Conservation (phyloP, 2,329 filamentous ascomycete species). For the Verticillium nubilum region DNA sequence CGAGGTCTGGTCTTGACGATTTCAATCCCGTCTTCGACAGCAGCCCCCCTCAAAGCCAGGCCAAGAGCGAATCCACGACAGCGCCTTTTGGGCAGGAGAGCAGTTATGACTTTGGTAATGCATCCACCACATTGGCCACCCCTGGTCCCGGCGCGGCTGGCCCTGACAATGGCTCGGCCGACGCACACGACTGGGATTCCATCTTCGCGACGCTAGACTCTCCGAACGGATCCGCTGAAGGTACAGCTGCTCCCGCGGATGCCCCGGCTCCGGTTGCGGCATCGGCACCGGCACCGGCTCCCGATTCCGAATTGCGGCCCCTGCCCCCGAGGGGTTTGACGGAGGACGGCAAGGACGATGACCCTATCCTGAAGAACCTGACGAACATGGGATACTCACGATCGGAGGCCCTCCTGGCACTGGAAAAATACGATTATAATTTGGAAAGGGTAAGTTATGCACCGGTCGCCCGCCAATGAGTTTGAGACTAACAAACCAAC, state of each 20-base stretch:
- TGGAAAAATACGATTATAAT: slow-evolving; percentile 96
- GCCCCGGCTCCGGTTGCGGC: slow-evolving; percentile 11
- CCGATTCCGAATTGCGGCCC: neutral
- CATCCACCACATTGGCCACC: slow-evolving; percentile 28
- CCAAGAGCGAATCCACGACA: slow-evolving; percentile 46
- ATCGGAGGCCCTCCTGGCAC: slow-evolving; percentile 65
- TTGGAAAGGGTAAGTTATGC: slow-evolving; percentile 72
- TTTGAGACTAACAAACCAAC: neutral
- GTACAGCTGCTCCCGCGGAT: slow-evolving; percentile 16
- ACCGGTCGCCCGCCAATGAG: neutral
- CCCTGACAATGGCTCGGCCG: slow-evolving; percentile 26
- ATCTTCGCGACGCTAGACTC: slow-evolving; percentile 80
- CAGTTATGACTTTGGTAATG: slow-evolving; percentile 53
- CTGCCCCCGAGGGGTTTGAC: neutral
- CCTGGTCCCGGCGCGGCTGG: slow-evolving; percentile 15
- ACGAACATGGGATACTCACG: slow-evolving; percentile 85
- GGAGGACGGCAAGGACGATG: slow-evolving; percentile 68
- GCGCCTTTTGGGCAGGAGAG: slow-evolving; percentile 44
- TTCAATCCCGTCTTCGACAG: slow-evolving; percentile 82
- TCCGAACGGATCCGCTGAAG: slow-evolving; percentile 23
- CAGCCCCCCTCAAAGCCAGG: slow-evolving; percentile 48
- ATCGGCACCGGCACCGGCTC: neutral
- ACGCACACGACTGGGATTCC: slow-evolving; percentile 82
- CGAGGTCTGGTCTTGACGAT: slow-evolving; percentile 65
- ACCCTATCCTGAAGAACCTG: slow-evolving; percentile 83